phyloP scores from a whole-genome alignment of 441 rosid species.

The Bocquillonia castaneifolia region DNA sequence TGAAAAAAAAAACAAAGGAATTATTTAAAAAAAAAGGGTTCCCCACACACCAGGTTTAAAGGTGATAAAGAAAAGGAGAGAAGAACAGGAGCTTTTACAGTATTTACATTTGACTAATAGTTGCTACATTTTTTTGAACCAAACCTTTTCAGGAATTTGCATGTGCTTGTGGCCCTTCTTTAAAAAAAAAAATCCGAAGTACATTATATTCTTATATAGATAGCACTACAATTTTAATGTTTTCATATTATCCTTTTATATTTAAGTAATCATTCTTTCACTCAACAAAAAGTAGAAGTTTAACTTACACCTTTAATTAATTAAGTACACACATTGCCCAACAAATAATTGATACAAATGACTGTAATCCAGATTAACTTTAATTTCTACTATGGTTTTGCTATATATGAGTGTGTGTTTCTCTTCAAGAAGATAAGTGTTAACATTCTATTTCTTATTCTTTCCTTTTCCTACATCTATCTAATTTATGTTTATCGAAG shows the following conservation, averaged over 20 bases:
- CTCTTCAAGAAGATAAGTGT: too few relatives aligned
- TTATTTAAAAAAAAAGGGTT: constrained; percentile 6
- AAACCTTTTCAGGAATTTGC: constrained; percentile 29
- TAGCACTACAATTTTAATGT: background rate
- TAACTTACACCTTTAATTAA: too few relatives aligned
- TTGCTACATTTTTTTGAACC: constrained; percentile 19
- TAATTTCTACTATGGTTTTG: too few relatives aligned
- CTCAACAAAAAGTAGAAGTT: too few relatives aligned
- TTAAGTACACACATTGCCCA: too few relatives aligned
- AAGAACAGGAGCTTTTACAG: constrained; percentile 34
- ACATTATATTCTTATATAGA: background rate
- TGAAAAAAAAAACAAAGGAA: too few relatives aligned
- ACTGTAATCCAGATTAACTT: too few relatives aligned
- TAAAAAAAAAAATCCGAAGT: background rate
- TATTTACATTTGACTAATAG: constrained; percentile 31
- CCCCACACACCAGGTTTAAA: constrained; percentile 28
- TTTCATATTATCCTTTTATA: background rate
- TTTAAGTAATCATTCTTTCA: background rate
- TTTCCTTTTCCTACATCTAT: too few relatives aligned
- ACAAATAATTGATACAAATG: too few relatives aligned
- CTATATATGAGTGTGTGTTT: too few relatives aligned
- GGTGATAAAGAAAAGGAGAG: constrained; percentile 25
- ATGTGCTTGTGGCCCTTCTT: constrained; percentile 26
- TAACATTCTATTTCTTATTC: too few relatives aligned
- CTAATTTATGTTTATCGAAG: too few relatives aligned